Percentiles rank a stretch among this genome's conserved stretches.
Evolutionary conservation across 139 green algal genomes (phyloP).

Genomic region (Marvania coccoides): DNA sequence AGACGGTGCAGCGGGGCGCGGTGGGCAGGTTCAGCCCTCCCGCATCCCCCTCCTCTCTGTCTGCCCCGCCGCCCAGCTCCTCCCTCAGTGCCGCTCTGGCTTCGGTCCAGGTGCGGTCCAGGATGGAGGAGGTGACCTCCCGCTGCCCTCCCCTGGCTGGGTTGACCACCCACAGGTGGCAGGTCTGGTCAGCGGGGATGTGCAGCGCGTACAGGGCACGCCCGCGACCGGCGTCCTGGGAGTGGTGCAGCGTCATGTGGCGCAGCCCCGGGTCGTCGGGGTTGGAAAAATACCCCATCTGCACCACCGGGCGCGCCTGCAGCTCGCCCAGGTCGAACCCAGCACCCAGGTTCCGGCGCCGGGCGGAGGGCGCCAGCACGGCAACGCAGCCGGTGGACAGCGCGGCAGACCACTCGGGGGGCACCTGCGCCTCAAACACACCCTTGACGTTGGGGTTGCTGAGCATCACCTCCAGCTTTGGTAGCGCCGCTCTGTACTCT

Average conservation of each 20-base stretch:
- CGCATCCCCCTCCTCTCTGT: not conserved
- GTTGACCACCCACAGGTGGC: slow-evolving; percentile 30
- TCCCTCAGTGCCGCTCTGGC: slow-evolving; percentile 1
- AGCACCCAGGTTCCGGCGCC: slow-evolving; percentile 31
- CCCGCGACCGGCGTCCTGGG: slow-evolving; percentile 25
- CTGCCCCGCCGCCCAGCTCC: not conserved
- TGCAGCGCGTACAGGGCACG: slow-evolving; percentile 51
- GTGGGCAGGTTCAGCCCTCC: not conserved
- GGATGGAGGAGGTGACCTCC: slow-evolving; percentile 37
- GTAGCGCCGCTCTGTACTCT: slow-evolving; percentile 33
- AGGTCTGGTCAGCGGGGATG: slow-evolving; percentile 28
- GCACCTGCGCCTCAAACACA: slow-evolving; percentile 74
- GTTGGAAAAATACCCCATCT: slow-evolving; percentile 19
- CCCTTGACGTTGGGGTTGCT: slow-evolving; percentile 33
- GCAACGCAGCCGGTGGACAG: slow-evolving; percentile 64
- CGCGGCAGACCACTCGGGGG: slow-evolving; percentile 47
- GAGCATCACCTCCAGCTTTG: slow-evolving; percentile 42
- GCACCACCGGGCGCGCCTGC: slow-evolving; percentile 34
- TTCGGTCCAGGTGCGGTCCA: slow-evolving; percentile 56
- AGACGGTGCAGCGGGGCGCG: slow-evolving; percentile 35
- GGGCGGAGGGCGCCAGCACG: slow-evolving; percentile 29
- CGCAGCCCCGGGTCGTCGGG: slow-evolving; percentile 45
- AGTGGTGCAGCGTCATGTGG: slow-evolving; percentile 63
- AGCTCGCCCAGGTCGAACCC: slow-evolving; percentile 66
- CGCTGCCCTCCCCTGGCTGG: slow-evolving; percentile 10